These are phyloP conservation scores for Trichoderma oligosporum DNA, from an alignment of 2,329 filamentous ascomycete species.

Conservation along the genomic window DNA sequence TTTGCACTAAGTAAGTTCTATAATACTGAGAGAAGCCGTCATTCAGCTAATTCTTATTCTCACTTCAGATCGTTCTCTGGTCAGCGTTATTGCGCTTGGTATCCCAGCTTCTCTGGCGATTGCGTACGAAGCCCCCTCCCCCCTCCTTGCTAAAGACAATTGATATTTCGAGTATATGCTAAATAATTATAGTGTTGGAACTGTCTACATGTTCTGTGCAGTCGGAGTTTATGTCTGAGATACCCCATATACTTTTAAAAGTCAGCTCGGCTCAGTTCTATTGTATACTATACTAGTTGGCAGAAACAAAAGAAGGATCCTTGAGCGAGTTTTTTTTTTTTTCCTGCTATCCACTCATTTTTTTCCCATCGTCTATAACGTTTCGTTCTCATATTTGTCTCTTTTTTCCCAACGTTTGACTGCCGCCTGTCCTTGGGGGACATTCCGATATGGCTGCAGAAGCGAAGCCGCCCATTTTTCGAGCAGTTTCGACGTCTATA, in stretches of 20 bases:
- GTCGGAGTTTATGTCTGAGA: constrained; percentile 95
- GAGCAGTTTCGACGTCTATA: constrained; percentile 72
- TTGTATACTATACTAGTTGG: constrained; percentile 38
- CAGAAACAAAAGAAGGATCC: constrained; percentile 26
- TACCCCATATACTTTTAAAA: constrained; percentile 38
- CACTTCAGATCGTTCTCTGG: constrained; percentile 74
- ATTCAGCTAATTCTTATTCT: constrained; percentile 25
- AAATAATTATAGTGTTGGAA: constrained; percentile 66
- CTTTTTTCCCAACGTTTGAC: constrained; percentile 4
- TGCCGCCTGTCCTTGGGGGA: not conserved
- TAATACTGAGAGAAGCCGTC: too few species aligned
- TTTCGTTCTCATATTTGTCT: not conserved
- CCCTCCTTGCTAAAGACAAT: too few species aligned
- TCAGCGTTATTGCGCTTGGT: constrained; percentile 73
- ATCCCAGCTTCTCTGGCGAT: constrained; percentile 83
- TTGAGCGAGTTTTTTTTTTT: constrained; percentile 28
- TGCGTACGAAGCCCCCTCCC: constrained; percentile 64
- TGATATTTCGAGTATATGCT: constrained; percentile 22
- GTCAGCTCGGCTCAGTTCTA: constrained; percentile 27
- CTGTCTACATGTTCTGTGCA: constrained; percentile 98
- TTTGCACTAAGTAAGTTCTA: constrained; percentile 75
- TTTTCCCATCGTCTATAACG: not conserved
- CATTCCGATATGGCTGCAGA: constrained; percentile 31
- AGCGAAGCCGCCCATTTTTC: constrained; percentile 58
- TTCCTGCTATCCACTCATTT: not conserved